These are phyloP conservation scores for Saccharum hybrid DNA, from an alignment of 202 grass and related monocot genomes.

Conservation along the genomic window DNA sequence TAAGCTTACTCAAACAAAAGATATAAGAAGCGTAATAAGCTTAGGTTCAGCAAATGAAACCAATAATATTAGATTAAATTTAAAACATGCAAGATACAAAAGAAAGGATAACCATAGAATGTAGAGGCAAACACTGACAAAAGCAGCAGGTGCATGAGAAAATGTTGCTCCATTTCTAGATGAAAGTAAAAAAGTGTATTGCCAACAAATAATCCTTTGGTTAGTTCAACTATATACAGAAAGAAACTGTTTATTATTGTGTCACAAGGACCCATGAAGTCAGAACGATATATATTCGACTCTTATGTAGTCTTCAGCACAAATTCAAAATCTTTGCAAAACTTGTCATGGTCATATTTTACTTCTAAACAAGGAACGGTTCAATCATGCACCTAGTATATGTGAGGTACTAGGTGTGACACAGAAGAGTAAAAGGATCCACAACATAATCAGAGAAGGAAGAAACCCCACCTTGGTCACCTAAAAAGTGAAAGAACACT, in stretches of 20 bases:
- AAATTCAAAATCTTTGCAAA: slow-evolving; percentile 26
- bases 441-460: slow-evolving; percentile 14
- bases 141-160: slow-evolving; percentile 18
- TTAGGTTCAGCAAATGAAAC: slow-evolving; percentile 23
- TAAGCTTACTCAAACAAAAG: background rate
- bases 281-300: slow-evolving; percentile 13
- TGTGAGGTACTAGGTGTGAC: background rate
- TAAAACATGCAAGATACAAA: slow-evolving; percentile 15
- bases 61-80: slow-evolving; percentile 24
- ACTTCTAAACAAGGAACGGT: slow-evolving; percentile 10
- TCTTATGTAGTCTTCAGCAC: slow-evolving; percentile 7
- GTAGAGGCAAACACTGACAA: background rate
- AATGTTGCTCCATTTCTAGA: slow-evolving; percentile 4
- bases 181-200: slow-evolving; percentile 10
- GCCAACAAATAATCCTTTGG: slow-evolving; percentile 15
- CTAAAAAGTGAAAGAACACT: slow-evolving; percentile 1
- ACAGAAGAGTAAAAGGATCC: background rate
- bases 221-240: slow-evolving; percentile 34
- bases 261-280: slow-evolving; percentile 6
- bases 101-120: slow-evolving; percentile 11
- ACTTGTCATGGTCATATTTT: slow-evolving; percentile 28
- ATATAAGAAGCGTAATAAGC: background rate
- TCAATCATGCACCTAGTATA: slow-evolving; percentile 3
- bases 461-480: background rate
- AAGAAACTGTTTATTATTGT: slow-evolving; percentile 31